These are phyloP conservation scores for Neofusicoccum kwambonambiense DNA, from an alignment of 2,329 filamentous ascomycete species.

Conservation along the genomic window DNA sequence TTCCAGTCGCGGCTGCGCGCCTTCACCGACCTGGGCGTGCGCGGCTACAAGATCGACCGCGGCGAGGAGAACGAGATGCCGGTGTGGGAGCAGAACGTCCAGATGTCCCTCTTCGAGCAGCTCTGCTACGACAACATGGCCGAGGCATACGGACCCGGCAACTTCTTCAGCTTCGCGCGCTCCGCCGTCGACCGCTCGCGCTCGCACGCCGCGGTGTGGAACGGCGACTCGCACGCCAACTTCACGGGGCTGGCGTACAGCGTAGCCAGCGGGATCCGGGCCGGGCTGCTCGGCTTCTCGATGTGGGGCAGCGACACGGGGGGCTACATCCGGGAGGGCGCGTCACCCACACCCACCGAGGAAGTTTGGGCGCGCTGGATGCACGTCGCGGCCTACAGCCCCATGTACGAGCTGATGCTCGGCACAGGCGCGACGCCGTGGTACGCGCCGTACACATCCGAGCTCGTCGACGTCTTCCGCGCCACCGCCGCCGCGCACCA, in stretches of 20 bases:
- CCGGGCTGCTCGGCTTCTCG: constrained; percentile 33
- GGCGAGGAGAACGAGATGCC: constrained; percentile 43
- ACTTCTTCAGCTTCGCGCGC: constrained; percentile 38
- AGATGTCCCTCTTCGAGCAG: constrained; percentile 33
- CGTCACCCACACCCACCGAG: constrained; percentile 25
- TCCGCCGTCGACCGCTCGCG: constrained; percentile 34
- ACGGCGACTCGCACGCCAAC: constrained; percentile 35
- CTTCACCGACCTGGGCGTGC: constrained; percentile 36
- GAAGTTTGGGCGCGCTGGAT: constrained; percentile 42
- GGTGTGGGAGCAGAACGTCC: constrained; percentile 36
- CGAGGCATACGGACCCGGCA: constrained; percentile 28
- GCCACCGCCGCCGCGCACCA: constrained; percentile 33
- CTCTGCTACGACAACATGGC: constrained; percentile 36
- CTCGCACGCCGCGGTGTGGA: constrained; percentile 34
- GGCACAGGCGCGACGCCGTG: constrained; percentile 37
- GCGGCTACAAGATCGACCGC: constrained; percentile 41
- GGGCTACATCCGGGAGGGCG: constrained; percentile 30
- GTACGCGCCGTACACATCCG: constrained; percentile 33
- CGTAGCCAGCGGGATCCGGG: constrained; percentile 33
- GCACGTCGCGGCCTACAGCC: constrained; percentile 40
- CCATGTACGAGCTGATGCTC: constrained; percentile 38
- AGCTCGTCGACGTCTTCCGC: constrained; percentile 31
- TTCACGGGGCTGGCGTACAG: constrained; percentile 34
- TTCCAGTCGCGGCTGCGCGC: constrained; percentile 30
- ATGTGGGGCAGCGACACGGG: constrained; percentile 38